phyloP scores from a whole-genome alignment of 768 basidiomycete genomes.

The Amanita rubescens region DNA sequence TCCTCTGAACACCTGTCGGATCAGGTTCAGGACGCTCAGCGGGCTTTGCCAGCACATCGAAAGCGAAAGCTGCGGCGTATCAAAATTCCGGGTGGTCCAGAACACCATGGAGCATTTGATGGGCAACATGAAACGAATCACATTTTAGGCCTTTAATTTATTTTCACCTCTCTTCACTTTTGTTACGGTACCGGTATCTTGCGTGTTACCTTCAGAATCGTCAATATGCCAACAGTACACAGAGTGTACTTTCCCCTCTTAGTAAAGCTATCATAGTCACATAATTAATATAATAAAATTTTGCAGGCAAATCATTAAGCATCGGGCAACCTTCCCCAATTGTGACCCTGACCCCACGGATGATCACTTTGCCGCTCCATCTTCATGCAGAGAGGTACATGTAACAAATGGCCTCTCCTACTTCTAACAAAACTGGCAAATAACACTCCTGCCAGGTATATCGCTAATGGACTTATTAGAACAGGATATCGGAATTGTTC shows the following conservation, averaged over 20 bases:
- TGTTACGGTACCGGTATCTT: background rate
- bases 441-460: slow-evolving; percentile 11
- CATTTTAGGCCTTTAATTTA: slow-evolving; percentile 5
- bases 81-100: slow-evolving; percentile 36
- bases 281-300: no score
- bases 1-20: slow-evolving; percentile 36
- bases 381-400: slow-evolving; percentile 9
- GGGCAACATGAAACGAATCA: slow-evolving; percentile 17
- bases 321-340: slow-evolving; percentile 4
- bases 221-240: no score
- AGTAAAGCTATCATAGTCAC: no score
- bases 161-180: background rate
- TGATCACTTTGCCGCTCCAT: background rate
- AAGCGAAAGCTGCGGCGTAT: slow-evolving; percentile 51
- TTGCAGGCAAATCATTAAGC: background rate
- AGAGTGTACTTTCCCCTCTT: no score
- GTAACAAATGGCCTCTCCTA: slow-evolving; percentile 19
- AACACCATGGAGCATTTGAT: slow-evolving; percentile 30
- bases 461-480: slow-evolving; percentile 13
- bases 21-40: slow-evolving; percentile 44
- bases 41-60: slow-evolving; percentile 60
- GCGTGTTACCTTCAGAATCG: no score
- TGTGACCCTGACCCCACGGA: background rate
- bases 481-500: slow-evolving; percentile 22
- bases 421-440: slow-evolving; percentile 17